Conservation (phyloP, 23 red algal genomes). For the Gracilaria gracilis region DNA sequence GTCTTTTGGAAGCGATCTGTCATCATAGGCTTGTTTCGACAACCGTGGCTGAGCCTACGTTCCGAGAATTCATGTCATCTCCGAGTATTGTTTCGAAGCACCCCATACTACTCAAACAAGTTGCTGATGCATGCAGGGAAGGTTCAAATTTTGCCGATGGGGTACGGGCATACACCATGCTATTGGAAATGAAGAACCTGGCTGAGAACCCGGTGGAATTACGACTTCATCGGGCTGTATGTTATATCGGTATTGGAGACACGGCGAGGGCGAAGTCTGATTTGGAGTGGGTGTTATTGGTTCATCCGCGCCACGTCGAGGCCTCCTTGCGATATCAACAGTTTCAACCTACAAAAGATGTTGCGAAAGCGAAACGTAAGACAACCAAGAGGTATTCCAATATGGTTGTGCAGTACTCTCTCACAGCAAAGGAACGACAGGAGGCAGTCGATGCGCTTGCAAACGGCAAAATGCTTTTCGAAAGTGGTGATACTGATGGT, state of each 20-base stretch:
- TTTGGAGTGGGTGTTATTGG: slow-evolving; percentile 36
- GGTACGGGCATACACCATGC: slow-evolving; percentile 36
- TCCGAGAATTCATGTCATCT: slow-evolving; percentile 65
- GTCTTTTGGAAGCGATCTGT: slow-evolving; percentile 66
- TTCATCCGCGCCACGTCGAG: slow-evolving; percentile 53
- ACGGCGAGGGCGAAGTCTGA: slow-evolving; percentile 35
- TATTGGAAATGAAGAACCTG: slow-evolving; percentile 25
- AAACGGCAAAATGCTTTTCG: slow-evolving; percentile 37
- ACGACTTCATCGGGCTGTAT: slow-evolving; percentile 35
- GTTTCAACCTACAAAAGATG: slow-evolving; percentile 42
- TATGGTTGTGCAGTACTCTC: slow-evolving; percentile 24
- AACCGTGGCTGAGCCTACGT: slow-evolving; percentile 34
- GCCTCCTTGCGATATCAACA: slow-evolving; percentile 46
- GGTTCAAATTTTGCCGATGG: slow-evolving; percentile 42
- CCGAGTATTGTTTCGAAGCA: slow-evolving; percentile 40
- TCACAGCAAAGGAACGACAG: slow-evolving; percentile 28
- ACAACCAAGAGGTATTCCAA: slow-evolving; percentile 23
- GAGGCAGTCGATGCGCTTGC: slow-evolving; percentile 31
- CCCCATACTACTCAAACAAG: slow-evolving; percentile 56
- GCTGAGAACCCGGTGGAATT: slow-evolving; percentile 3
- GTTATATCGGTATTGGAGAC: slow-evolving; percentile 32
- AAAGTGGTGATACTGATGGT: slow-evolving; percentile 43
- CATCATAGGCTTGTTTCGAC: slow-evolving; percentile 65
- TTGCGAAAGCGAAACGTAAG: slow-evolving; percentile 8
- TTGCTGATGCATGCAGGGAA: slow-evolving; percentile 71